Evolutionary conservation across 2,329 filamentous ascomycete species (phyloP).

Genomic region (Penicillium sp.): DNA sequence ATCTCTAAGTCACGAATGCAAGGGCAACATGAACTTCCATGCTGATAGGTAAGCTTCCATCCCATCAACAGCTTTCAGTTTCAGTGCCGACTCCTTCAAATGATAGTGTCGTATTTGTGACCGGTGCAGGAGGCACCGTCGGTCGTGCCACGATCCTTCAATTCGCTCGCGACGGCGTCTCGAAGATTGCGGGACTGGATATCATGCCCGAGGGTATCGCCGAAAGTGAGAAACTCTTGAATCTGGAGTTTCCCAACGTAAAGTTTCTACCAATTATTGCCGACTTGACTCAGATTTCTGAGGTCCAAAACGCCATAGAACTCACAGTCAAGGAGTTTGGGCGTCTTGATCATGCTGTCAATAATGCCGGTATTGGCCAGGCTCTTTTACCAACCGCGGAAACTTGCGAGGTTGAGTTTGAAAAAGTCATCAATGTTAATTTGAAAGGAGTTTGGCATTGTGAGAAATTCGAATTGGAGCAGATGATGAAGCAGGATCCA

Average conservation of each 20-base stretch:
- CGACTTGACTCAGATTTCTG: background rate
- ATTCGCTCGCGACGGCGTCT: background rate
- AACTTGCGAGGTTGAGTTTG: background rate
- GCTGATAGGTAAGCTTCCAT: background rate
- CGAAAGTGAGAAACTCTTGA: background rate
- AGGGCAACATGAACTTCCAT: background rate
- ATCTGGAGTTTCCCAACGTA: background rate
- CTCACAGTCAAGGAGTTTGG: background rate
- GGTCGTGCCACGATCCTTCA: background rate
- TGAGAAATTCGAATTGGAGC: background rate
- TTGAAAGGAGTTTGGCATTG: background rate
- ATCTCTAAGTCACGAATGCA: background rate
- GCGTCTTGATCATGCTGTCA: background rate
- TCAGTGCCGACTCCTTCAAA: background rate
- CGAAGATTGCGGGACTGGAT: background rate
- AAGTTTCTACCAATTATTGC: background rate
- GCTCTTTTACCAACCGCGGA: background rate
- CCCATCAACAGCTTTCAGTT: background rate
- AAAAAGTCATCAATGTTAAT: background rate
- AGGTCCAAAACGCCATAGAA: background rate
- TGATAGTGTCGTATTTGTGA: background rate
- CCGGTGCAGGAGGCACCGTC: background rate
- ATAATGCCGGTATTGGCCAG: background rate
- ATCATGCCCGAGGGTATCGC: background rate
- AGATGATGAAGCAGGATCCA: background rate